A percentile compares a stretch with the other conserved stretches of the same genome.
Evolutionary conservation across 2,329 filamentous ascomycete genomes (phyloP).

Genomic region (Trichoderma pleuroti): DNA sequence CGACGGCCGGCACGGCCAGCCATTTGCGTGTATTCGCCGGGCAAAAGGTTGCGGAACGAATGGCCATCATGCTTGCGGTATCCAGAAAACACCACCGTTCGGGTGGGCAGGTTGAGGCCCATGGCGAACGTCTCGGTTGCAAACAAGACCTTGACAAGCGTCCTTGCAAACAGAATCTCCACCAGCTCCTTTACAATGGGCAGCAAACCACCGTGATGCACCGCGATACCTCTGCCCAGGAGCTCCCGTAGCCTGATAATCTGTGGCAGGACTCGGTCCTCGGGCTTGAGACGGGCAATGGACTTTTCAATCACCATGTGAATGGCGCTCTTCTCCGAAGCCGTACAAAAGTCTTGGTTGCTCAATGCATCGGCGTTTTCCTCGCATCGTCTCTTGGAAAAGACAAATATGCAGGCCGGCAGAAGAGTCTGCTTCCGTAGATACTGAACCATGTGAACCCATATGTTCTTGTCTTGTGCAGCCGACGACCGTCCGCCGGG

Average conservation of each 20-base stretch:
- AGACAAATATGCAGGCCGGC: slow-evolving; percentile 95
- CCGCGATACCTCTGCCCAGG: slow-evolving; percentile 82
- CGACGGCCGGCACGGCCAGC: slow-evolving; percentile 89
- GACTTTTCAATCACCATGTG: slow-evolving; percentile 98
- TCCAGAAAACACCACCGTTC: slow-evolving; percentile 96
- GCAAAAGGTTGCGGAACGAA: slow-evolving; percentile 82
- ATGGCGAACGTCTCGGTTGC: slow-evolving; percentile 98
- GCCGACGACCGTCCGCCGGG: slow-evolving; percentile 83
- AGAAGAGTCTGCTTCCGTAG: slow-evolving; percentile 82
- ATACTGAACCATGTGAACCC: slow-evolving; percentile 93
- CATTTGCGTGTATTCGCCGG: slow-evolving; percentile 99
- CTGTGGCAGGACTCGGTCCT: slow-evolving; percentile 87
- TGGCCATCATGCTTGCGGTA: slow-evolving; percentile 96
- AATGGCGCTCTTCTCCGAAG: slow-evolving; percentile 90
- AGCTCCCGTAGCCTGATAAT: slow-evolving; percentile 85
- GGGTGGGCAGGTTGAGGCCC: slow-evolving; percentile 91
- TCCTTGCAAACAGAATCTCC: slow-evolving; percentile 92
- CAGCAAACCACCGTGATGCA: slow-evolving; percentile 90
- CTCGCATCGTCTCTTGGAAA: slow-evolving; percentile 96
- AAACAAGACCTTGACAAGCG: slow-evolving; percentile 93
- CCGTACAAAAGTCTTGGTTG: slow-evolving; percentile 92
- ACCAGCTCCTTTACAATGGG: slow-evolving; percentile 98
- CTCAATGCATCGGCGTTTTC: slow-evolving; percentile 94
- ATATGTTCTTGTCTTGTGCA: slow-evolving; percentile 92
- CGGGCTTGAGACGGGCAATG: slow-evolving; percentile 81